Conservation (phyloP, 2,329 filamentous ascomycete species). For the Calonectria hawksworthii region DNA sequence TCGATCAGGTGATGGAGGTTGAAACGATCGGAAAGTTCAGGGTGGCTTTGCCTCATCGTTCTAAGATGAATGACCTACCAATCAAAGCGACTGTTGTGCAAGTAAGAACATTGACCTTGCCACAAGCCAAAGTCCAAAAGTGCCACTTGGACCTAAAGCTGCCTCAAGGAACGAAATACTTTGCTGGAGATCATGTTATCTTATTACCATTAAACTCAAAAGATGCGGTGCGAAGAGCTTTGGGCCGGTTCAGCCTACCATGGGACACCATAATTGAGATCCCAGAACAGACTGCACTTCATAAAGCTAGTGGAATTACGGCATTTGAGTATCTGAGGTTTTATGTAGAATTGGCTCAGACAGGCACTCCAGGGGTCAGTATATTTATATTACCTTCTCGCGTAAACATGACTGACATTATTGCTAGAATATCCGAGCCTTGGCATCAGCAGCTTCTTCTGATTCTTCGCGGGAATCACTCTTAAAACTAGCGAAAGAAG, state of each 20-base stretch:
- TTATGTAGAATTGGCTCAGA: not conserved
- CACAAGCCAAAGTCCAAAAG: not conserved
- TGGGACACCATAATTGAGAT: not conserved
- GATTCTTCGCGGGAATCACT: not conserved
- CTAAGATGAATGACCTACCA: not conserved
- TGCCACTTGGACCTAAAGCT: not conserved
- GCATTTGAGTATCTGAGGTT: not conserved
- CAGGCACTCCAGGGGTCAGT: not conserved
- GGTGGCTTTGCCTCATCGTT: too few relatives aligned
- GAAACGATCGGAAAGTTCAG: too few relatives aligned
- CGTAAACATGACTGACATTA: not conserved
- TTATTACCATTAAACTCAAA: not conserved
- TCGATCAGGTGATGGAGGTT: not conserved
- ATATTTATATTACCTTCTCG: too few relatives aligned
- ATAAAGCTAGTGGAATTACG: not conserved
- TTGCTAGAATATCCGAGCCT: not conserved
- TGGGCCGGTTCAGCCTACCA: not conserved
- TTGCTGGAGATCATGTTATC: not conserved
- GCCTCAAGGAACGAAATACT: not conserved
- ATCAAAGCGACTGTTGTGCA: not conserved
- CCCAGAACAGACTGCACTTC: not conserved
- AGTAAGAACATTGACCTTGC: not conserved
- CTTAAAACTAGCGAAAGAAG: not conserved
- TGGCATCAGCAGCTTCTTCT: not conserved
- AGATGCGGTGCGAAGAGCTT: not conserved